Evolutionary conservation across 768 basidiomycete genomes (phyloP).

Genomic region (Panaeolus papilionaceus): DNA sequence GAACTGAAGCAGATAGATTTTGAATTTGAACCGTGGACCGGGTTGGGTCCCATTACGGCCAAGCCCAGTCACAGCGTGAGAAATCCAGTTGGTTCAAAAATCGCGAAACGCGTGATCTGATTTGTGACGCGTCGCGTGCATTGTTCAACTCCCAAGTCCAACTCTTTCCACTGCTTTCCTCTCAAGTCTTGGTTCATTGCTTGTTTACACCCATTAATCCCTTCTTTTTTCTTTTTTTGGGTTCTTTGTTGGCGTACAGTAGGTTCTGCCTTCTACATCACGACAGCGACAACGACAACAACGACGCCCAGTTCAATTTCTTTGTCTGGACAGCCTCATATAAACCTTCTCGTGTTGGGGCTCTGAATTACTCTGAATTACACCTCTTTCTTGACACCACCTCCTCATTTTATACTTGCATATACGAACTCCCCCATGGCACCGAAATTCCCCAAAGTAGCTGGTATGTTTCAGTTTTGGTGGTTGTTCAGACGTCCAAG

Average conservation of each 20-base stretch:
- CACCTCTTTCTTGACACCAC: not conserved
- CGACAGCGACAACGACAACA: too few species aligned
- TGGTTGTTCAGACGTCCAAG: not conserved
- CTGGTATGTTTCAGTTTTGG: conserved; percentile 36
- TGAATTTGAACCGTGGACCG: not conserved
- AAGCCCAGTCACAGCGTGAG: conserved; percentile 1
- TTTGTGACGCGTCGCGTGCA: conserved; percentile 11
- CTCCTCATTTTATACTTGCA: not conserved
- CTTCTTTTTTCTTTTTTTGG: too few species aligned
- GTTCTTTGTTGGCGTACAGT: too few species aligned
- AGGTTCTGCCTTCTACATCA: too few species aligned
- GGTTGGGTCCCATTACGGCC: not conserved
- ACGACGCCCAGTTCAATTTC: too few species aligned
- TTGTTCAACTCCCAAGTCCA: not conserved
- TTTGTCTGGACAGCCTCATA: not conserved
- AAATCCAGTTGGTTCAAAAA: not conserved
- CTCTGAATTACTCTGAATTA: not conserved
- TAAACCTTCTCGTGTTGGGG: not conserved
- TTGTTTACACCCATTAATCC: not conserved
- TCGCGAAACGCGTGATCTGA: conserved; percentile 1
- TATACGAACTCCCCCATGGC: conserved; percentile 23
- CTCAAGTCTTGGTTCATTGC: not conserved
- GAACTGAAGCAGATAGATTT: not conserved
- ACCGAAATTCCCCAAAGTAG: conserved; percentile 47
- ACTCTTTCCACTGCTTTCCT: not conserved